These are phyloP conservation scores for Cryphonectria nitschkei DNA, from an alignment of 2,329 filamentous ascomycete species.

Conservation along the genomic window DNA sequence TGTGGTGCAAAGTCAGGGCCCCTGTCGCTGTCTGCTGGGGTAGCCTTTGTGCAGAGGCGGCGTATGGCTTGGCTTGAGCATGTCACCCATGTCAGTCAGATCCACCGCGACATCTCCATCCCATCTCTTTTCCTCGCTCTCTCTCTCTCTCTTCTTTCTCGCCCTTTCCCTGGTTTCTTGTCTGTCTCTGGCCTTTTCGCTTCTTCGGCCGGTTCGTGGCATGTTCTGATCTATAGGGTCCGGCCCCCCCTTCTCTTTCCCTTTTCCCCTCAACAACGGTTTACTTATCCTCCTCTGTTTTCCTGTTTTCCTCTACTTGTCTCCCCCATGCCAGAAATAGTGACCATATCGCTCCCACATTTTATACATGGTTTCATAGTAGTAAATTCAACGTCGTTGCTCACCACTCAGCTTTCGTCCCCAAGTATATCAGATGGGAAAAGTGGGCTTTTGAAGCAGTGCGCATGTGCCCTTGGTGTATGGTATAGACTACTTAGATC, in stretches of 20 bases:
- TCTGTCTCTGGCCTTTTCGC: slow-evolving; percentile 3
- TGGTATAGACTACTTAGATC: background rate
- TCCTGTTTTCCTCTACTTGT: background rate
- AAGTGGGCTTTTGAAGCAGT: too few relatives aligned
- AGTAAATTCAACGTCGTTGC: background rate
- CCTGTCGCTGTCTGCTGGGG: slow-evolving; percentile 21
- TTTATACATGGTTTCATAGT: background rate
- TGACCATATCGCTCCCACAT: background rate
- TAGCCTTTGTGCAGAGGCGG: slow-evolving; percentile 29
- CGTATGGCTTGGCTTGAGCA: slow-evolving; percentile 20
- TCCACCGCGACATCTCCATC: slow-evolving; percentile 26
- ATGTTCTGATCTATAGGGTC: background rate
- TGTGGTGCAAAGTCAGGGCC: slow-evolving; percentile 7
- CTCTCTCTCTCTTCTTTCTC: slow-evolving; percentile 7
- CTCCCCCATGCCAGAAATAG: background rate
- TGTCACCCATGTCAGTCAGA: slow-evolving; percentile 23
- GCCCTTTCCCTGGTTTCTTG: slow-evolving; percentile 7
- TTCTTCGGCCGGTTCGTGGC: slow-evolving; percentile 4
- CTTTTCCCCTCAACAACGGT: background rate
- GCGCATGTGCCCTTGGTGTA: background rate
- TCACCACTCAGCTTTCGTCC: background rate
- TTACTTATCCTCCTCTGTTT: background rate
- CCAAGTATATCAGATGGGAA: background rate
- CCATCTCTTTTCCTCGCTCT: slow-evolving; percentile 16
- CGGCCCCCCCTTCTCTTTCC: too few relatives aligned